phyloP scores from a whole-genome alignment of 1,284 basidiomycete genomes.

The Athelia psychrophila region DNA sequence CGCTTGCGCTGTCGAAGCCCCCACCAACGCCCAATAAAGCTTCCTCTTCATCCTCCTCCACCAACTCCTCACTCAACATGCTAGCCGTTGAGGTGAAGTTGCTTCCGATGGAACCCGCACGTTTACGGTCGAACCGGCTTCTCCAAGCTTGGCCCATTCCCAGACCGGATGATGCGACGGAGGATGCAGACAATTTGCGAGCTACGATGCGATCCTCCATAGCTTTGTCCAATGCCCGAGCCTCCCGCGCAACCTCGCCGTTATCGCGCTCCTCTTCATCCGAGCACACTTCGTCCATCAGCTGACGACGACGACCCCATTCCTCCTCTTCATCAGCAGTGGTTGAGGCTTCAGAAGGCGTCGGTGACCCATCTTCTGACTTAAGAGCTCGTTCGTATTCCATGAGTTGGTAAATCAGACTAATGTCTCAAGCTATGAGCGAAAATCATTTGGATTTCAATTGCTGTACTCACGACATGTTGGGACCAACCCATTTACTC shows the following conservation, averaged over 20 bases:
- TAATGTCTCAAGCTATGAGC: slow-evolving; percentile 83
- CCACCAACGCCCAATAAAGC: slow-evolving; percentile 67
- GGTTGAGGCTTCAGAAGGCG: slow-evolving; percentile 50
- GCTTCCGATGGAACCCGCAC: slow-evolving; percentile 70
- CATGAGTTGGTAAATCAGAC: slow-evolving; percentile 93
- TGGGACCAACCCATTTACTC: slow-evolving; percentile 88
- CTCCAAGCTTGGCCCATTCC: slow-evolving; percentile 69
- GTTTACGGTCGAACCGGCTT: slow-evolving; percentile 60
- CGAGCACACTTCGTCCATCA: slow-evolving; percentile 55
- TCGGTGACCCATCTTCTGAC: slow-evolving; percentile 44
- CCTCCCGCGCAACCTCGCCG: slow-evolving; percentile 66
- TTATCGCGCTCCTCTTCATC: slow-evolving; percentile 49
- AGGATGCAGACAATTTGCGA: slow-evolving; percentile 67
- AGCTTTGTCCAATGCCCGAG: slow-evolving; percentile 72
- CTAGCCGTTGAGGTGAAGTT: slow-evolving; percentile 57
- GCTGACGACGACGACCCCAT: slow-evolving; percentile 72
- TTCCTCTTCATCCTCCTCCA: slow-evolving; percentile 77
- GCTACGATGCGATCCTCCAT: slow-evolving; percentile 80
- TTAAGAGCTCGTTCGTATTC: slow-evolving; percentile 88
- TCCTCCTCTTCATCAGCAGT: slow-evolving; percentile 74
- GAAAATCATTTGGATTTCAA: slow-evolving; percentile 70
- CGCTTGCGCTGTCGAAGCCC: slow-evolving; percentile 50
- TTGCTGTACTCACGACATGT: slow-evolving; percentile 80
- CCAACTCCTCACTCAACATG: slow-evolving; percentile 72
- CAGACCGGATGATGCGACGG: slow-evolving; percentile 40